Evolutionary conservation across 345 rosid genomes (phyloP), one percentile per base, ranked within the genome.

Genomic region (Melaleuca alternifolia): DNA sequence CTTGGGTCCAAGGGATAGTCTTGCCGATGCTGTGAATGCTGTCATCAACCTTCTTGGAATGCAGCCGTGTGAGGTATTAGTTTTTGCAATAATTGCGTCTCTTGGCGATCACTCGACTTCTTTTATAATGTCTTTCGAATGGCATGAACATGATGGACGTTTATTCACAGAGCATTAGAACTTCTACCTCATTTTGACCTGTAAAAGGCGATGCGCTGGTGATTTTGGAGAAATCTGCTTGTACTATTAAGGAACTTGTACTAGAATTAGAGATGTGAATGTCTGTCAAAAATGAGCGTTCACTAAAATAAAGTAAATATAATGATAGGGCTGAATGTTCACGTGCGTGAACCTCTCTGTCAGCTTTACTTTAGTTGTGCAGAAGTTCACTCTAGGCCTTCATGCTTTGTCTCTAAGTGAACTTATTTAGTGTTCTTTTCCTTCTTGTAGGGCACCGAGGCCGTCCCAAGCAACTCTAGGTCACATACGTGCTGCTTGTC

Each of bases 11-110:
- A 95, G 98, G 93, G 99, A 96, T 82, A 95, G 95, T 87, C 90
- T 97, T 90, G 91, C 92, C 53, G 99, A 96, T 88, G 97, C 99
- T 87, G 93, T 97, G 52, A 93, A 85, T 86, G 95, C 98, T 76
- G 99, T 96, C 90, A 92, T 94, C 83, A 90, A 88, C 90, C 99
- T 97, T 92, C 99, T 97, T 44, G 99, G 99, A 91, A 93, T 97
- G 99, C 99, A 97, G 92, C 95, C 99, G 16, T 97, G 99, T 65
- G 99, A 97, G 98, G 99, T 95, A 71, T 46, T 71, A 33, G 5
- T 65, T 14, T 62, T 30, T 62, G 76, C 76, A 33, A 33, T 30
- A 65, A 65, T 65, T 65, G 79, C 23, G 5, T 65, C 79, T 20
- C 79, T 65, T 18, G 23, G 79, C 6, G 6, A 11, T 33, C 46